phyloP scores from a whole-genome alignment of 2,329 filamentous ascomycete species.

The Trichophyton verrucosum region DNA sequence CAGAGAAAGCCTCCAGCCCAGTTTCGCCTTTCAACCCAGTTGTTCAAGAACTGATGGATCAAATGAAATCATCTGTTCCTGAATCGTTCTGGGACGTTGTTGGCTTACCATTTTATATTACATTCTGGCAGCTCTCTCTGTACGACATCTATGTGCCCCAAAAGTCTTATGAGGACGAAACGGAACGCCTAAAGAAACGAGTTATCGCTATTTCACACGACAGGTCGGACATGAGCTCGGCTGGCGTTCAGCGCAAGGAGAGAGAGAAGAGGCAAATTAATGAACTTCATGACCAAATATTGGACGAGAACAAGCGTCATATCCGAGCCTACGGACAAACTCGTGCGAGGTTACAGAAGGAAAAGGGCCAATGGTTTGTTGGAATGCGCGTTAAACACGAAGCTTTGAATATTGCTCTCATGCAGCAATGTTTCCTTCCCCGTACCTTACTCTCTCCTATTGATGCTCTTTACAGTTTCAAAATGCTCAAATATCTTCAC shows the following conservation, averaged over 20 bases:
- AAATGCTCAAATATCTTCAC: slow-evolving; percentile 78
- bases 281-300: slow-evolving; percentile 55
- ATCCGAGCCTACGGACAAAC: slow-evolving; percentile 55
- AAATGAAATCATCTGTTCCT: slow-evolving; percentile 51
- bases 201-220: slow-evolving; percentile 57
- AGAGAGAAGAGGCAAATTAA: slow-evolving; percentile 57
- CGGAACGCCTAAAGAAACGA: slow-evolving; percentile 54
- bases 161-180: slow-evolving; percentile 65
- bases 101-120: slow-evolving; percentile 69
- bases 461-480: slow-evolving; percentile 81
- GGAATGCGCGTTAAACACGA: slow-evolving; percentile 51
- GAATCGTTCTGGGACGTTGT: slow-evolving; percentile 55
- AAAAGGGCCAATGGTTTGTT: slow-evolving; percentile 68
- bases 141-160: slow-evolving; percentile 68
- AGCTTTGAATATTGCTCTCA: slow-evolving; percentile 58
- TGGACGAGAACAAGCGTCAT: slow-evolving; percentile 61
- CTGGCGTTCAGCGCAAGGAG: slow-evolving; percentile 54
- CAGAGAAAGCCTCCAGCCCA: slow-evolving; percentile 31
- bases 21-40: slow-evolving; percentile 47
- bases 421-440: slow-evolving; percentile 89
- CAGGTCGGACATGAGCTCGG: slow-evolving; percentile 57
- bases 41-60: slow-evolving; percentile 60
- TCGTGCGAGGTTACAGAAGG: slow-evolving; percentile 56
- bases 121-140: slow-evolving; percentile 83
- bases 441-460: slow-evolving; percentile 69